These are phyloP conservation scores for Canavalia ensiformis DNA, from an alignment of 306 rosid species.

Conservation along the genomic window DNA sequence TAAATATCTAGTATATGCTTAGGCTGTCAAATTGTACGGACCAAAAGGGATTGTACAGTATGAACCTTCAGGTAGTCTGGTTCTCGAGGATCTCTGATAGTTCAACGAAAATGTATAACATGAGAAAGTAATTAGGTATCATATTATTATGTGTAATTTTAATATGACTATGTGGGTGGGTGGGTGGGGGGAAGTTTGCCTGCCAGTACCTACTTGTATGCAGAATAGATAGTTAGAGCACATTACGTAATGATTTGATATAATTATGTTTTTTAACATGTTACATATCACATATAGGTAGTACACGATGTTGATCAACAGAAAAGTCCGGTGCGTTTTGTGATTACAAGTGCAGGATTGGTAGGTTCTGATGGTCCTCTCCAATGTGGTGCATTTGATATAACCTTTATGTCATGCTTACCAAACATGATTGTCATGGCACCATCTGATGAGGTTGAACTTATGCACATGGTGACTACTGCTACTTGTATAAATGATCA, in stretches of 20 bases:
- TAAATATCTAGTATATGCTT: conserved; percentile 5
- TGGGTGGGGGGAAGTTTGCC: conserved; percentile 1
- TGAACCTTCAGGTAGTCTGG: conserved; percentile 32
- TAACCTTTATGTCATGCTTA: conserved; percentile 90
- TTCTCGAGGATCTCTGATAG: neutral
- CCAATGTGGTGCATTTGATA: conserved; percentile 92
- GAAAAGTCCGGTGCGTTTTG: conserved; percentile 89
- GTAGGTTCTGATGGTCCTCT: conserved; percentile 93
- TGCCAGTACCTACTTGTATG: neutral
- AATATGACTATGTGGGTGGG: neutral
- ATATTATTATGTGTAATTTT: neutral
- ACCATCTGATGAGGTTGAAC: conserved; percentile 88
- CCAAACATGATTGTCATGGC: conserved; percentile 99
- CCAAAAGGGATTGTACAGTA: conserved; percentile 6
- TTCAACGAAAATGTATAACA: conserved; percentile 16
- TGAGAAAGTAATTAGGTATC: neutral
- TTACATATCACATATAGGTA: conserved; percentile 60
- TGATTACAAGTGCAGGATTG: conserved; percentile 87
- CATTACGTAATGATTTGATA: conserved; percentile 33
- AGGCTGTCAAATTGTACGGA: conserved; percentile 4
- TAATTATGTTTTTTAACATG: conserved; percentile 26
- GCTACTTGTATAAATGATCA: conserved; percentile 70
- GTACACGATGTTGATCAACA: conserved; percentile 93
- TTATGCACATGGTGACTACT: conserved; percentile 89
- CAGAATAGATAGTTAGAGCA: conserved; percentile 30